Evolutionary conservation across 805 yeast genomes (phyloP).

Genomic region (Metschnikowia picachoensis): DNA sequence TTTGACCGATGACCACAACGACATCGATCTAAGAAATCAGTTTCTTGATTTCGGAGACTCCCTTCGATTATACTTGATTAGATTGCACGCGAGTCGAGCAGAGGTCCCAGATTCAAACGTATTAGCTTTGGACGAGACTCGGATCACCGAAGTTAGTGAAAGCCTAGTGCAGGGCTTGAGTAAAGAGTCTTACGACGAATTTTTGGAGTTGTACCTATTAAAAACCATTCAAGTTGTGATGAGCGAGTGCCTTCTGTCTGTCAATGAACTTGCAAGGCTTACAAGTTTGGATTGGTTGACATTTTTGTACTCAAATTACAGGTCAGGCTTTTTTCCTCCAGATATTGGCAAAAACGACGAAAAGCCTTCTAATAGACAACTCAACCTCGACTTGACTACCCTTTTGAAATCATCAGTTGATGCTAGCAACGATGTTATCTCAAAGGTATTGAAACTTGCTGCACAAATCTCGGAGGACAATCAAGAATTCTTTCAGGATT

Average conservation of each 20-base stretch:
- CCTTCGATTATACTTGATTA: constrained; percentile 30
- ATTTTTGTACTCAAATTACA: constrained; percentile 67
- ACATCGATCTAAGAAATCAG: constrained; percentile 34
- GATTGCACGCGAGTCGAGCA: constrained; percentile 24
- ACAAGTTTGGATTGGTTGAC: constrained; percentile 89
- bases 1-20: constrained; percentile 33
- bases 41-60: constrained; percentile 34
- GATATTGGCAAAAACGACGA: constrained; percentile 25
- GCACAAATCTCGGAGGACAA: constrained; percentile 74
- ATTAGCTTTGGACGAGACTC: constrained; percentile 6
- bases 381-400: constrained; percentile 58
- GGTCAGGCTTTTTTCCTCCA: constrained; percentile 29
- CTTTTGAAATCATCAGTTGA: constrained; percentile 65
- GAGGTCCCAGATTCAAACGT: constrained; percentile 7
- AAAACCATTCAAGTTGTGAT: constrained; percentile 69
- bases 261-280: constrained; percentile 72
- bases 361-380: constrained; percentile 18
- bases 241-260: constrained; percentile 45
- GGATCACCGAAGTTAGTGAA: constrained; percentile 44
- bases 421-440: constrained; percentile 74
- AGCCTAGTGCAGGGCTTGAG: constrained; percentile 46
- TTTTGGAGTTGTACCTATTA: constrained; percentile 35
- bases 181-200: constrained; percentile 38
- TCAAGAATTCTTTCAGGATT: constrained; percentile 70
- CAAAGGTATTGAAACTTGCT: constrained; percentile 65